Percentiles rank a stretch among this genome's conserved stretches.
These are phyloP conservation scores for Balansia obtecta DNA, from an alignment of 2,329 filamentous ascomycete species.

Conservation along the genomic window DNA sequence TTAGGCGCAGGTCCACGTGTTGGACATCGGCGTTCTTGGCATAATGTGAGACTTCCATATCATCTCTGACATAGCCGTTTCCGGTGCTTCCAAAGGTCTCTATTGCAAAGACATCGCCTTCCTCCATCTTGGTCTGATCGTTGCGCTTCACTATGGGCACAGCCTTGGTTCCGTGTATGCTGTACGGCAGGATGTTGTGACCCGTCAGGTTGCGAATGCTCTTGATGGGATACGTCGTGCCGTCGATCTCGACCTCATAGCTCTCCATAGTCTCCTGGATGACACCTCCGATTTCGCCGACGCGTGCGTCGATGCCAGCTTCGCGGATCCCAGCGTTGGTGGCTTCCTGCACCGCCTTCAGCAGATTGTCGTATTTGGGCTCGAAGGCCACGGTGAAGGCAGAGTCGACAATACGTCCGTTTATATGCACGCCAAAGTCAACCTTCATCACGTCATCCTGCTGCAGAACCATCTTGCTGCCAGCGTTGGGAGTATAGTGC, in stretches of 20 bases:
- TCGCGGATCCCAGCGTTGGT: constrained; percentile 75
- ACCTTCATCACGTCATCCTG: constrained; percentile 70
- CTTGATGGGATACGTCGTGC: constrained; percentile 68
- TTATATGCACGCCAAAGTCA: constrained; percentile 72
- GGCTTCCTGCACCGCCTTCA: constrained; percentile 60
- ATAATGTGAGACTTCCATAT: constrained; percentile 86
- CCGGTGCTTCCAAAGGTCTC: constrained; percentile 94
- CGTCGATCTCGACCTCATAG: constrained; percentile 76
- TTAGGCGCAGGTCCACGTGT: constrained; percentile 63
- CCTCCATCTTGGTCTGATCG: constrained; percentile 93
- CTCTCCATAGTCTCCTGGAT: constrained; percentile 92
- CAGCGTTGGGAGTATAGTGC: constrained; percentile 78
- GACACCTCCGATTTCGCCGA: constrained; percentile 70
- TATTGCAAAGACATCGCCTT: constrained; percentile 89
- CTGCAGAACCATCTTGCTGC: constrained; percentile 65
- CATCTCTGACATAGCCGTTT: constrained; percentile 75
- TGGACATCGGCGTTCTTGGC: constrained; percentile 61
- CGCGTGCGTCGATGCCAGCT: constrained; percentile 82
- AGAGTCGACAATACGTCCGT: constrained; percentile 68
- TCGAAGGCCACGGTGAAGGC: constrained; percentile 73
- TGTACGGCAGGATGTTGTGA: constrained; percentile 80
- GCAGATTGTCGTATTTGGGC: constrained; percentile 59
- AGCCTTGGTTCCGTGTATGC: constrained; percentile 85
- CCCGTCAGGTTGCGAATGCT: constrained; percentile 78
- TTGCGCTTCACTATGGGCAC: constrained; percentile 85